Percentiles rank a stretch among this genome's conserved stretches.
These are phyloP conservation scores for Casuarina equisetifolia DNA, from an alignment of 306 rosid genomes.

Conservation along the genomic window DNA sequence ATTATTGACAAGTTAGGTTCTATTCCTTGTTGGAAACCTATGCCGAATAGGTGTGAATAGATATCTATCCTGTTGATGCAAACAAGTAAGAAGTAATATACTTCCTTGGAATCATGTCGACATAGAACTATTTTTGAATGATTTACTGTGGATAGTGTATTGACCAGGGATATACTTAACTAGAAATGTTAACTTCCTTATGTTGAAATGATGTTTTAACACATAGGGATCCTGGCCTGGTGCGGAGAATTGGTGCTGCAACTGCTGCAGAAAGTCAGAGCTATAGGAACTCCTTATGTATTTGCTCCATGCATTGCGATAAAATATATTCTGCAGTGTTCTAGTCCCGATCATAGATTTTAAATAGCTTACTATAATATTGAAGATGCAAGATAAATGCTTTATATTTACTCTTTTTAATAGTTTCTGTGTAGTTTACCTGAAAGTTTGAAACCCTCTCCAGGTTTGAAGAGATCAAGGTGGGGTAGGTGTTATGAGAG, in stretches of 20 bases:
- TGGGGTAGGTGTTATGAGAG: slow-evolving; percentile 99
- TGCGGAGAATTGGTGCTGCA: slow-evolving; percentile 73
- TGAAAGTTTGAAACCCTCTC: slow-evolving; percentile 39
- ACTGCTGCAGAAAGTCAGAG: slow-evolving; percentile 93
- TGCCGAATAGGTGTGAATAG: no score
- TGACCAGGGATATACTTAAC: not conserved
- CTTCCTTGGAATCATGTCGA: no score
- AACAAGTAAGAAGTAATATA: not conserved
- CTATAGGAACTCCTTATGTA: slow-evolving; percentile 86
- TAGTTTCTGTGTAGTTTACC: slow-evolving; percentile 21
- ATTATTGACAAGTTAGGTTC: no score
- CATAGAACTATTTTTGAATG: no score
- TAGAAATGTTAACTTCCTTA: slow-evolving; percentile 21
- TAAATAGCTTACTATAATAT: slow-evolving; percentile 11
- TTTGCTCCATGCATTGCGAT: slow-evolving; percentile 99
- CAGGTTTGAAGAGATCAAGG: slow-evolving; percentile 97
- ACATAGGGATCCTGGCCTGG: slow-evolving; percentile 71
- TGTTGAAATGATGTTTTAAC: slow-evolving; percentile 28
- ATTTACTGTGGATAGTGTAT: not conserved
- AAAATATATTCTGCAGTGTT: slow-evolving; percentile 18
- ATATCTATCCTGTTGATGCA: no score
- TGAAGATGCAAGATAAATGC: slow-evolving; percentile 19
- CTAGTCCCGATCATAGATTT: slow-evolving; percentile 18
- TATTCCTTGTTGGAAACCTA: no score
- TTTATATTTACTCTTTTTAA: not conserved